Base-by-base conservation (phyloP, 192 early-diverging fungal species). In the Coemansia sp. region DNA sequence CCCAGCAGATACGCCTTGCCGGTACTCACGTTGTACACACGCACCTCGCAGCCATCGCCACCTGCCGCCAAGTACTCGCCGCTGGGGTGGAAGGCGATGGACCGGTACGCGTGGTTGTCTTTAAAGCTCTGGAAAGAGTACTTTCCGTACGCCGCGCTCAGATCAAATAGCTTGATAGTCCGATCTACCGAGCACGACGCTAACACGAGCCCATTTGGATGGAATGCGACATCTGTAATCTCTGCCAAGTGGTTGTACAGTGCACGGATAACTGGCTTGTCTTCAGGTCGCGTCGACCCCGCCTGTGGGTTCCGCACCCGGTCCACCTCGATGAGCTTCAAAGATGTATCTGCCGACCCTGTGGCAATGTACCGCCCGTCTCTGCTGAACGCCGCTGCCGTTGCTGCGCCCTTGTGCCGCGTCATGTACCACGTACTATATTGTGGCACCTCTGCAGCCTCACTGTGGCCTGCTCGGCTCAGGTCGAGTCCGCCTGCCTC, bases 21-120 rank as follows among this genome's bases (percentile, higher is more conserved):
- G 0, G 92, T 93, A 67, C 93, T 91, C 32, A 95, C 90, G 76
- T 94, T 94, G 72, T 89, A 95, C 32, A 96, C 87, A 25, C 96
- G 86, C 36, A 95, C 86, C 9, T 90, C 88, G 37, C 86, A 85
- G 63, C 92, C 89, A 59, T 95, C 91, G 27, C 92, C 90, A 34
- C 89, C 91, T 9, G 92, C 89, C 2, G 90, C 79, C 36, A 98
- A 72, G 76, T 86, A 96, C 72, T 96, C 94, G 46, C 95, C 96
- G 5, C 90, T 91, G 12, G 96, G 96, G 79, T 98, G 96, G 81
- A 98, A 98, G 5, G 86, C 86, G 9, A 97, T 90, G 6, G 92
- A 92, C 32, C 88, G 75, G 67, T 93, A 90, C 7, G 91, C 85
- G 62, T 89, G 87, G 25, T 91, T 85, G 76, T 97, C 94, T 79